Evolutionary conservation across 2,329 filamentous ascomycete genomes (phyloP), one percentile per base, ranked within the genome.

Genomic region (Clonostachys byssicola): DNA sequence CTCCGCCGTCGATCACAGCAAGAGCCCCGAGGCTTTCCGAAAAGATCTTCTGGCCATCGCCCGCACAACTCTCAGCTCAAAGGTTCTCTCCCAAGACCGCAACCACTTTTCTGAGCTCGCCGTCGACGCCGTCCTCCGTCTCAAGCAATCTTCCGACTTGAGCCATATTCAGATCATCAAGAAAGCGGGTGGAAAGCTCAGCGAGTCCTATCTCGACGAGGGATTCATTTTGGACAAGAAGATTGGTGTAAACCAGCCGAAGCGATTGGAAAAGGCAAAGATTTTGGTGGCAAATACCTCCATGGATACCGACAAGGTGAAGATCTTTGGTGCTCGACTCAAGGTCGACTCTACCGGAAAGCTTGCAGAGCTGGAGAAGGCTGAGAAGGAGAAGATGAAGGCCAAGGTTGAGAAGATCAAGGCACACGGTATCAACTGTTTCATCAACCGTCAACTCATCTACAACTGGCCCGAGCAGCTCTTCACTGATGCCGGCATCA

Each of bases 391-490:
- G 61, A 97, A 97, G 85, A 99, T 99, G 94, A 95, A 92, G 79
- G 88, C 89, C 55, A 99, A 99, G 81, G 94, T 99, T 42, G 94
- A 99, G 54, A 92, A 90, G 71, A 99, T 99, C 75, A 99, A 97
- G 81, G 81, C 90, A 42, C 94, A 99, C 63, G 94, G 94, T 50
- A 96, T 99, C 74, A 99, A 99, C 81, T 97, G 94, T 78, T 99
- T 99, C 71, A 96, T 99, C 70, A 99, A 99, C 81, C 81, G 94
- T 58, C 94, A 99, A 70, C 83, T 99, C 54, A 99, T 99, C 73
- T 99, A 99, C 80, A 99, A 99, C 79, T 99, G 94, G 94, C 94
- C 94, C 6, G 94, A 99, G 72, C 94, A 99, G 73, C 86, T 99
- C 42, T 99, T 99, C 64, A 91, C 92, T 35, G 94, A 99, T 67